Evolutionary conservation across 768 basidiomycete species (phyloP).

Genomic region (Cubamyces lactineus): DNA sequence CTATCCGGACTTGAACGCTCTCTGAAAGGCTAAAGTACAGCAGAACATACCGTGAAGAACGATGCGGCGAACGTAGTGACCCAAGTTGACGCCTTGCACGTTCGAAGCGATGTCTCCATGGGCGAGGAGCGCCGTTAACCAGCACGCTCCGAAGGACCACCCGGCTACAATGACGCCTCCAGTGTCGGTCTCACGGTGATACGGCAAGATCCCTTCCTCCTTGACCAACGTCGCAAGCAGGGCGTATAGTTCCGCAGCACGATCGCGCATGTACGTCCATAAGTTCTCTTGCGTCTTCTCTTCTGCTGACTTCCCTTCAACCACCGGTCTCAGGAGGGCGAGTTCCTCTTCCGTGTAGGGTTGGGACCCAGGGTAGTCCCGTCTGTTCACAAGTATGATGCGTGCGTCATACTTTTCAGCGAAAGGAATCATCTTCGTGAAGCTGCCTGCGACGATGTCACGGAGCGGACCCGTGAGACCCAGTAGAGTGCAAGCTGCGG

Average conservation of each 20-base stretch:
- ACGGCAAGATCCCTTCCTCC: conserved; percentile 33
- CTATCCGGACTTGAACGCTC: background rate
- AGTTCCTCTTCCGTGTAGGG: conserved; percentile 22
- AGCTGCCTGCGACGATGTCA: conserved; percentile 3
- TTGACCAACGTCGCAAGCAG: conserved; percentile 39
- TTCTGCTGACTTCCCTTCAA: conserved; percentile 1
- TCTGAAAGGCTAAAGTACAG: background rate
- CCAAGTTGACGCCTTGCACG: background rate
- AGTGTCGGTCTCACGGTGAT: background rate
- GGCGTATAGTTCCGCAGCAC: conserved; percentile 37
- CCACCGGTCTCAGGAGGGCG: conserved; percentile 1
- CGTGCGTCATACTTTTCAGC: conserved; percentile 22
- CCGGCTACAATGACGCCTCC: conserved; percentile 17
- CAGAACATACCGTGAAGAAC: conserved; percentile 7
- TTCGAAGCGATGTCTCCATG: background rate
- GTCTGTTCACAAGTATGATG: conserved; percentile 26
- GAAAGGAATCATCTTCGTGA: conserved; percentile 6
- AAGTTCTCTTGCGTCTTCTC: conserved; percentile 19
- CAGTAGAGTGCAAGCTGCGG: background rate
- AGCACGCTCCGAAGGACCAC: conserved; percentile 16
- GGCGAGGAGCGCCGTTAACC: conserved; percentile 15
- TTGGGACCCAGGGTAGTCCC: conserved; percentile 27
- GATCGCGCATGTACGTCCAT: conserved; percentile 29
- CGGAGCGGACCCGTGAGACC: no score
- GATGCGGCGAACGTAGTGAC: conserved; percentile 6